phyloP scores from a whole-genome alignment of 116 monocot species.

The Zostera marina region DNA sequence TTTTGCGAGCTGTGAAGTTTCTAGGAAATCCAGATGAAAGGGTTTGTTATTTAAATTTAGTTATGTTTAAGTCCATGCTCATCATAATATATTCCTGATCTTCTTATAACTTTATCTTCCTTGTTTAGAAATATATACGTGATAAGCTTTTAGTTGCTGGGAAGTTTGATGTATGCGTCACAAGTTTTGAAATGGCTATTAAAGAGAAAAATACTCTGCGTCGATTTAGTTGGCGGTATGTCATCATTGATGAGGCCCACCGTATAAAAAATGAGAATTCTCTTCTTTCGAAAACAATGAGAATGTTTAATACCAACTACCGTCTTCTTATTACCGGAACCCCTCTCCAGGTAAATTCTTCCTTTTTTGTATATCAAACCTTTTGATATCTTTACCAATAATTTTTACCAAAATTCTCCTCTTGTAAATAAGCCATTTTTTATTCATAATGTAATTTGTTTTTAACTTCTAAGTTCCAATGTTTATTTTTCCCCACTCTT shows the following conservation, averaged over 20 bases:
- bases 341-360: conserved; percentile 71
- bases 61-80: background rate
- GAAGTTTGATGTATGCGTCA: conserved; percentile 95
- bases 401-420: background rate
- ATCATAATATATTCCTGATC: background rate
- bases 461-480: no score
- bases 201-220: conserved; percentile 80
- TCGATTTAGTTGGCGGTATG: conserved; percentile 95
- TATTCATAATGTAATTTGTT: no score
- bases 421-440: no score
- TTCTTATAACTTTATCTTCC: background rate
- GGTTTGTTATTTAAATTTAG: conserved; percentile 21
- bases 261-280: conserved; percentile 99
- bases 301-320: conserved; percentile 82
- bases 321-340: conserved; percentile 97
- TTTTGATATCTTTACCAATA: background rate
- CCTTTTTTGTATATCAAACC: background rate
- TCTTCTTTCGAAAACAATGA: conserved; percentile 98
- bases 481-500: no score
- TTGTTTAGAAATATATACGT: conserved; percentile 71
- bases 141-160: conserved; percentile 81
- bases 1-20: conserved; percentile 82
- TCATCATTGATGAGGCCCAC: conserved; percentile 99
- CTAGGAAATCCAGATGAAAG: conserved; percentile 97
- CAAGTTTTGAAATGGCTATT: conserved; percentile 99